A percentile compares a stretch with the other conserved stretches of the same genome.
phyloP scores from a whole-genome alignment of 305 asterid genomes.

The Fraxinus velutina region DNA sequence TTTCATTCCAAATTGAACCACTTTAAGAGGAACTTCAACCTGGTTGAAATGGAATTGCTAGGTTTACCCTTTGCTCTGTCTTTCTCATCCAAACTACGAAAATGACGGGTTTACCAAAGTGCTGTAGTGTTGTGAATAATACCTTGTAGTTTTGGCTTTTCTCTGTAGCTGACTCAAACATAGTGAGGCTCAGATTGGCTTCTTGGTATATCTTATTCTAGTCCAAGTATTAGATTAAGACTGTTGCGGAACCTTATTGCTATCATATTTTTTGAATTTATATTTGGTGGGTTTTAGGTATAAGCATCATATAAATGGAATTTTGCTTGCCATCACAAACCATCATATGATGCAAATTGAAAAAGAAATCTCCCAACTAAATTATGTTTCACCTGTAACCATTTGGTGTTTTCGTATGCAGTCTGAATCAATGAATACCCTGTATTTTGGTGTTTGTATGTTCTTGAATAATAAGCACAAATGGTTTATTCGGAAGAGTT shows the following conservation, averaged over 20 bases:
- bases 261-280: not conserved
- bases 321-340: not conserved
- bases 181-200: not conserved
- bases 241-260: not conserved
- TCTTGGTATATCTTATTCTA: not conserved
- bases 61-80: not conserved
- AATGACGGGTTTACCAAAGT: not conserved
- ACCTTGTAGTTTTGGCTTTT: not conserved
- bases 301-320: not conserved
- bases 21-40: not conserved
- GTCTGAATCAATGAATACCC: not conserved
- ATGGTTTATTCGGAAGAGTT: not conserved
- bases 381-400: not conserved
- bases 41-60: not conserved
- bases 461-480: not conserved
- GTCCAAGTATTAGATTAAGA: not conserved
- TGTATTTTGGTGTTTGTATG: not conserved
- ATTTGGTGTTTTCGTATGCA: not conserved
- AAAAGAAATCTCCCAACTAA: not conserved
- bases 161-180: not conserved
- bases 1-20: not conserved
- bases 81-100: not conserved
- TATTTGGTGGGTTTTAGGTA: not conserved
- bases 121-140: not conserved
- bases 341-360: not conserved